Evolutionary conservation across 257 asterid genomes (phyloP).

Genomic region (Nicotiana knightiana): DNA sequence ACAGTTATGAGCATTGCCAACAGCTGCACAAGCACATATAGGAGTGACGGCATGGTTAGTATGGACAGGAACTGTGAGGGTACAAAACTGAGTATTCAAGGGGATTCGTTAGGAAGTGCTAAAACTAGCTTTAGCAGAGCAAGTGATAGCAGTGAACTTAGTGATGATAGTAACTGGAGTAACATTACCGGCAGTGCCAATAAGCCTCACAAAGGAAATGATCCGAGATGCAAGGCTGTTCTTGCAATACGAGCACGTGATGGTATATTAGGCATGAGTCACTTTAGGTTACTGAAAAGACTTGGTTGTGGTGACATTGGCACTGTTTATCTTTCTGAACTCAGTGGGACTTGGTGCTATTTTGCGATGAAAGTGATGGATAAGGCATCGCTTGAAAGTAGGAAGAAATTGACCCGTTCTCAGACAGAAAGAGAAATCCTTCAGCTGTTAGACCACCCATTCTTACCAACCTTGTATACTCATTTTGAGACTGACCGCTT

Average conservation of each 20-base stretch:
- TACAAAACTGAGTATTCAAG: constrained; percentile 29
- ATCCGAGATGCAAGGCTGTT: constrained; percentile 59
- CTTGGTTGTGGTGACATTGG: constrained; percentile 62
- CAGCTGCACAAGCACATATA: constrained; percentile 42
- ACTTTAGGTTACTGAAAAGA: constrained; percentile 41
- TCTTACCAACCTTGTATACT: constrained; percentile 50
- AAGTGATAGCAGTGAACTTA: constrained; percentile 52
- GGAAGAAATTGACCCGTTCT: constrained; percentile 42
- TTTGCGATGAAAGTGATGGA: constrained; percentile 63
- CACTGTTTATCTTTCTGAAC: constrained; percentile 56
- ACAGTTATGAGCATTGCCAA: constrained; percentile 42
- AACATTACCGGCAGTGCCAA: constrained; percentile 43
- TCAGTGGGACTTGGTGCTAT: constrained; percentile 36
- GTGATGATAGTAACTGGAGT: constrained; percentile 63
- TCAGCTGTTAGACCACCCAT: constrained; percentile 58
- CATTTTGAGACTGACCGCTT: constrained; percentile 51
- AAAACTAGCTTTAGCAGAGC: constrained; percentile 44
- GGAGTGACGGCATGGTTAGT: constrained; percentile 48
- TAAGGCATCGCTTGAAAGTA: constrained; percentile 42
- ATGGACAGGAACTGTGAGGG: constrained; percentile 32
- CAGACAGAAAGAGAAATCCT: constrained; percentile 50
- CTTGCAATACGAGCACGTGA: constrained; percentile 41
- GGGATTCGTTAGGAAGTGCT: constrained; percentile 48
- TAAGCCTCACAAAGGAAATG: constrained; percentile 58
- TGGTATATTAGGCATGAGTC: constrained; percentile 54